phyloP scores from a whole-genome alignment of 176 grass and related monocot genomes.

The Tuctoria greenei region DNA sequence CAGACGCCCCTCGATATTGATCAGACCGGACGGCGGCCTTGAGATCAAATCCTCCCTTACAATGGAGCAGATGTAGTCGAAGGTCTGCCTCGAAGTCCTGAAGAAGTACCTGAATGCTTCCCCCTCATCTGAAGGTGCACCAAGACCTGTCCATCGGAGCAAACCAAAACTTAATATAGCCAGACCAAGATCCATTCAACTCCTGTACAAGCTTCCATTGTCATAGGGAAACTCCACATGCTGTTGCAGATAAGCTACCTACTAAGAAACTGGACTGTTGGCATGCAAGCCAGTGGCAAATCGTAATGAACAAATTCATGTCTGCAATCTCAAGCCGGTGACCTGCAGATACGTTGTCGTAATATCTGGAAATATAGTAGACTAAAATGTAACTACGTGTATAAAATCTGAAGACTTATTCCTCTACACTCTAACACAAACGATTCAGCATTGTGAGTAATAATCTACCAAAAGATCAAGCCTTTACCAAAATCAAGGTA shows the following conservation, averaged over 20 bases:
- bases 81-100: slow-evolving; percentile 84
- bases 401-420: not conserved
- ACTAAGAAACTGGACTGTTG: not conserved
- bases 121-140: slow-evolving; percentile 70
- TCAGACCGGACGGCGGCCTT: slow-evolving; percentile 87
- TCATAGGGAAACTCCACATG: not conserved
- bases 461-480: not conserved
- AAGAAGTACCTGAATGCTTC: slow-evolving; percentile 98
- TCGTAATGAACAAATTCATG: not conserved
- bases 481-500: slow-evolving; percentile 6
- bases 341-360: not conserved
- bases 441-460: not conserved
- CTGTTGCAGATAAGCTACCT: not conserved
- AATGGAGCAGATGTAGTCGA: slow-evolving; percentile 95
- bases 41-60: slow-evolving; percentile 93
- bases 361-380: not conserved
- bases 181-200: slow-evolving; percentile 17
- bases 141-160: slow-evolving; percentile 45
- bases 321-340: not conserved
- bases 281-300: not conserved
- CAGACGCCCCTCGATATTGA: slow-evolving; percentile 95
- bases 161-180: slow-evolving; percentile 26
- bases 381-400: not conserved
- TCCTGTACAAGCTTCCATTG: not conserved
- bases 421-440: not conserved